Conservation (phyloP, 805 yeast genomes). For the Candida silvicultrix region DNA sequence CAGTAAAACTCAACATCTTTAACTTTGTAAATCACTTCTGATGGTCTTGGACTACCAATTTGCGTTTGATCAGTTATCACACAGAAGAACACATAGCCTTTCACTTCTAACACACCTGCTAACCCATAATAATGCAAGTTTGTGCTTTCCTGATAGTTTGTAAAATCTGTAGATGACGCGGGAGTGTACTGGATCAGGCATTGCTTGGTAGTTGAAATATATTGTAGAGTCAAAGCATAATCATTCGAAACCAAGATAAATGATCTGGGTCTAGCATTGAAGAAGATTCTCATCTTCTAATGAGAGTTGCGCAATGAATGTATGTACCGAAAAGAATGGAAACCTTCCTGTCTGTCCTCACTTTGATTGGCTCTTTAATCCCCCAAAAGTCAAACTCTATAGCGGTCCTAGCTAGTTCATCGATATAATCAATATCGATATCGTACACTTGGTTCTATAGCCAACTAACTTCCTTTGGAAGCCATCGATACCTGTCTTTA, state of each 20-base stretch:
- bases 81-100: conserved; percentile 49
- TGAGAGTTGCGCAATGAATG: no score
- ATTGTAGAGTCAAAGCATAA: conserved; percentile 55
- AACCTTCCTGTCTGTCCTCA: no score
- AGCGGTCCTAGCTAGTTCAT: no score
- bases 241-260: conserved; percentile 56
- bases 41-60: conserved; percentile 53
- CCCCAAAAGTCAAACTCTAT: no score
- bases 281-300: conserved; percentile 18
- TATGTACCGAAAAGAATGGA: no score
- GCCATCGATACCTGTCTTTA: no score
- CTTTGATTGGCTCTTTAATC: no score
- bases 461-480: not conserved
- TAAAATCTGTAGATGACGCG: conserved; percentile 30
- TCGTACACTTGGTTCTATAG: no score
- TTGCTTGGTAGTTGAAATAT: conserved; percentile 19
- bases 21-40: conserved; percentile 47
- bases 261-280: conserved; percentile 62
- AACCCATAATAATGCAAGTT: conserved; percentile 42
- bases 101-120: conserved; percentile 52
- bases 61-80: conserved; percentile 48
- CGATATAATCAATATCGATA: no score
- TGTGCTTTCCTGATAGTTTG: conserved; percentile 33
- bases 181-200: conserved; percentile 49
- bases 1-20: conserved; percentile 63